Conservation (phyloP, 768 basidiomycete species). For the Hydnum rufescens region DNA sequence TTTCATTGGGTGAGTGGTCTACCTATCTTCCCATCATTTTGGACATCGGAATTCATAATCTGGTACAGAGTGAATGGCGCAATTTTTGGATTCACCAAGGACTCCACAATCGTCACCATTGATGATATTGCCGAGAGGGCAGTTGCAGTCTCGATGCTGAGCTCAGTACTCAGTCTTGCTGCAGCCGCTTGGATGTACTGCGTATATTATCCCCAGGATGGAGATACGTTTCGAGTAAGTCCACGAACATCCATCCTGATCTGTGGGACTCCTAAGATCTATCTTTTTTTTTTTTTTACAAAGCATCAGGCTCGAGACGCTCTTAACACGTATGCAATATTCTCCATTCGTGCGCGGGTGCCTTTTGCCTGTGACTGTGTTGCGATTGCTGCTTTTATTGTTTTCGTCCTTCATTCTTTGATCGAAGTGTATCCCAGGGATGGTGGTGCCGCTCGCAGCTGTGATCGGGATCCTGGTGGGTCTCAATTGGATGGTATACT, state of each 20-base stretch:
- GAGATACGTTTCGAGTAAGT: neutral
- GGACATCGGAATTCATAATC: neutral
- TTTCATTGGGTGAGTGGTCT: neutral
- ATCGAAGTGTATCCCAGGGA: neutral
- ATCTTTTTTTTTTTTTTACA: neutral
- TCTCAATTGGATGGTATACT: neutral
- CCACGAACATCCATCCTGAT: neutral
- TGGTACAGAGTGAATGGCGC: neutral
- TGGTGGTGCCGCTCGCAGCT: neutral
- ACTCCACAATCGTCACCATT: neutral
- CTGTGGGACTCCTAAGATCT: neutral
- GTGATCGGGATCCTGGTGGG: neutral
- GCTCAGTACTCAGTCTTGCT: neutral
- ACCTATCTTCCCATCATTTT: neutral
- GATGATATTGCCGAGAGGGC: neutral
- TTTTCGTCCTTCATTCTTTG: neutral
- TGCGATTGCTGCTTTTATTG: neutral
- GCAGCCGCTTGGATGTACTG: neutral
- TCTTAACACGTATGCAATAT: conserved; percentile 1
- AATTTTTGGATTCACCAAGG: neutral
- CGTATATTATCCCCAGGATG: neutral
- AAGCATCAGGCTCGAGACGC: neutral
- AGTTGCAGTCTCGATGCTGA: neutral
- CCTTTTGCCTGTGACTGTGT: neutral
- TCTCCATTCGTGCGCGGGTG: conserved; percentile 1